Conservation (phyloP, 305 asterid genomes). For the Fraxinus sp. region DNA sequence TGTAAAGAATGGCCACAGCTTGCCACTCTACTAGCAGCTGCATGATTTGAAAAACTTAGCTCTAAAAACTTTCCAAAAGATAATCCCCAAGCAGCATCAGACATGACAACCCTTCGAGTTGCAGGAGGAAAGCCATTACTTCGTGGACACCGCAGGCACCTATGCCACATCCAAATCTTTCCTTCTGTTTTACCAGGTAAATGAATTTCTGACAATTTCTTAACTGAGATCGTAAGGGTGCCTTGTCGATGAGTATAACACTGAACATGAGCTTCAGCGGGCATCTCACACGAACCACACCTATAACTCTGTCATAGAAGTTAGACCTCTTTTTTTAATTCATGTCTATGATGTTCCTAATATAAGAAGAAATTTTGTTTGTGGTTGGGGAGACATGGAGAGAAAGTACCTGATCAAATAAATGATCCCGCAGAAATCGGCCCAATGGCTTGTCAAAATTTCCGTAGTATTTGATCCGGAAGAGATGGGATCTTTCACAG, state of each 20-base stretch:
- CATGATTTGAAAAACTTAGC: constrained; percentile 97
- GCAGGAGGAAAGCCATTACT: constrained; percentile 88
- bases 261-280: constrained; percentile 93
- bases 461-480: constrained; percentile 89
- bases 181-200: constrained; percentile 84
- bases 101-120: constrained; percentile 88
- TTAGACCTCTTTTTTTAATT: constrained; percentile 27
- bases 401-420: constrained; percentile 80
- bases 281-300: constrained; percentile 89
- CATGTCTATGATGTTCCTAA: constrained; percentile 9
- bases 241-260: constrained; percentile 98
- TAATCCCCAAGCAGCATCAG: constrained; percentile 99
- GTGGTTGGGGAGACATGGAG: constrained; percentile 29
- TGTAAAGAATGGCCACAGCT: constrained; percentile 97
- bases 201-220: constrained; percentile 71
- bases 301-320: constrained; percentile 58
- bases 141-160: constrained; percentile 93
- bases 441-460: constrained; percentile 93
- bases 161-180: constrained; percentile 99
- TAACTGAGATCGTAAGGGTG: constrained; percentile 85
- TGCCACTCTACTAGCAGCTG: constrained; percentile 98
- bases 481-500: constrained; percentile 87
- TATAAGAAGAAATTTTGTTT: neutral
- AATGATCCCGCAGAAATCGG: constrained; percentile 81
- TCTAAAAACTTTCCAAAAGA: constrained; percentile 97